A percentile compares a stretch with the other conserved stretches of the same genome.
Evolutionary conservation across 179 eudicot genomes (phyloP).

Genomic region (Silene coronaria): DNA sequence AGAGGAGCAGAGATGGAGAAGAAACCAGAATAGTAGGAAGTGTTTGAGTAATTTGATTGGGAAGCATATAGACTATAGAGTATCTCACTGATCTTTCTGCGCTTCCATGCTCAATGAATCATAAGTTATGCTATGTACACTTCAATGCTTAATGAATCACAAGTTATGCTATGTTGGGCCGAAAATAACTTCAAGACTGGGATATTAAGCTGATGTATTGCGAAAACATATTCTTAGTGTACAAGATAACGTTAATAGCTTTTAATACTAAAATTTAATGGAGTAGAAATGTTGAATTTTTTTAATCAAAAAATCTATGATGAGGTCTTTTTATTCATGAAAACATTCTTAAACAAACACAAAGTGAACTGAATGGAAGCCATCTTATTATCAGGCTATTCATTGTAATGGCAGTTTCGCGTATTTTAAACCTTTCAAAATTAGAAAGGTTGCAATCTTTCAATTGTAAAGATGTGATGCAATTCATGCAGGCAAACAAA

Average conservation of each 20-base stretch:
- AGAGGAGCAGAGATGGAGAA: background rate
- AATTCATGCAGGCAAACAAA: constrained; percentile 65
- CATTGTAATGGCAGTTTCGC: background rate
- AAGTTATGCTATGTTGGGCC: background rate
- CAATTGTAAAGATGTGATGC: constrained; percentile 11
- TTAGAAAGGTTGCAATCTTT: background rate
- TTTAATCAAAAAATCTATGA: background rate
- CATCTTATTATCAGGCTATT: background rate
- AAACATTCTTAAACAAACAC: background rate
- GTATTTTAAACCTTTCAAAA: constrained; percentile 9
- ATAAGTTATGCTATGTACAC: too few species aligned
- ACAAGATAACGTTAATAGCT: too few species aligned
- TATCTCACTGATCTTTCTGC: background rate
- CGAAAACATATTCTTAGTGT: too few species aligned
- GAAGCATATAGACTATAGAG: background rate
- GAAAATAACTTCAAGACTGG: background rate
- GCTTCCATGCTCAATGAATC: too few species aligned
- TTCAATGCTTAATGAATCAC: background rate
- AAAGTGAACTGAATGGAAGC: background rate
- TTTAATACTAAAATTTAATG: background rate
- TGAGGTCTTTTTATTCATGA: background rate
- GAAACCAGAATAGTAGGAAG: background rate
- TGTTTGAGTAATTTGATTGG: background rate
- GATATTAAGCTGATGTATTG: background rate
- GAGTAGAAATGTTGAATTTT: background rate